Evolutionary conservation across 805 yeast species (phyloP).

Genomic region (Torulaspora quercuum): DNA sequence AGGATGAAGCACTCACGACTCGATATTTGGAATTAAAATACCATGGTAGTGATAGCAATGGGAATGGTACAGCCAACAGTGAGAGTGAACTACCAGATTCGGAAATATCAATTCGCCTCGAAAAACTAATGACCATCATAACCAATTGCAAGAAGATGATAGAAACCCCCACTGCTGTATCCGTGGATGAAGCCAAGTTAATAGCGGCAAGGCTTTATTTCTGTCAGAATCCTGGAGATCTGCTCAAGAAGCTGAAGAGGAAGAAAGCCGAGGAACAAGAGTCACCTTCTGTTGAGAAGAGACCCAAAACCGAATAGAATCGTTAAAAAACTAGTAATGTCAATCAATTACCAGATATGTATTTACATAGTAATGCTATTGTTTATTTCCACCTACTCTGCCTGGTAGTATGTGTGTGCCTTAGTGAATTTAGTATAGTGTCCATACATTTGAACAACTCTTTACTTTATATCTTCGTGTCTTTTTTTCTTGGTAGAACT

Average conservation of each 20-base stretch:
- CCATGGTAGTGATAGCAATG: conserved; percentile 32
- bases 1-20: conserved; percentile 59
- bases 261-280: conserved; percentile 21
- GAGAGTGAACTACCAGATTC: too few species aligned
- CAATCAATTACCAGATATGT: conserved; percentile 7
- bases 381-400: conserved; percentile 14
- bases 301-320: conserved; percentile 1
- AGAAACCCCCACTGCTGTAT: conserved; percentile 42
- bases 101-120: conserved; percentile 33
- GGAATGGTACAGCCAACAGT: too few species aligned
- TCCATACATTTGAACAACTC: too few species aligned
- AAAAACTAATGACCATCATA: conserved; percentile 46
- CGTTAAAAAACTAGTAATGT: conserved; percentile 4
- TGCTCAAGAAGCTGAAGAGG: conserved; percentile 52
- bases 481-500: too few species aligned
- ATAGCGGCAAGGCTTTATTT: conserved; percentile 64
- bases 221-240: conserved; percentile 55
- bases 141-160: conserved; percentile 47
- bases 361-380: conserved; percentile 12
- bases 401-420: conserved; percentile 12
- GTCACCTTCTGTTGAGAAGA: conserved; percentile 1
- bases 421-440: too few species aligned
- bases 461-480: too few species aligned
- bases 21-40: conserved; percentile 67
- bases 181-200: conserved; percentile 57